These are phyloP conservation scores for Entamoeba invadens DNA, from an alignment of 208 protist genomes.

Conservation along the genomic window DNA sequence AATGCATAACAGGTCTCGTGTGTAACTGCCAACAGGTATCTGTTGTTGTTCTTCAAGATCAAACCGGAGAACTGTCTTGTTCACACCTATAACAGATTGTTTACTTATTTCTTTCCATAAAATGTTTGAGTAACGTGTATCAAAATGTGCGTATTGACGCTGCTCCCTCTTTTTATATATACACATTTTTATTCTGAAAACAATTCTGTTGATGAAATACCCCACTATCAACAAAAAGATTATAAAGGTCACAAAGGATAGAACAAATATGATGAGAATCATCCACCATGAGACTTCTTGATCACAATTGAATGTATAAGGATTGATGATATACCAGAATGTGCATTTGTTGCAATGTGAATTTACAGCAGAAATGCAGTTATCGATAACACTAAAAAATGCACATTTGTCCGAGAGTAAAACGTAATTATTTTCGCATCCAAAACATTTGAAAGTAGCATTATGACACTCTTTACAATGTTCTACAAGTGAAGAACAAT, in stretches of 20 bases:
- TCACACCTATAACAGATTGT: background rate
- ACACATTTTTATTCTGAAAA: too few species aligned
- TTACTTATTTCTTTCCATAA: too few species aligned
- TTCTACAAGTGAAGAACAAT: background rate
- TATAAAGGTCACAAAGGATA: too few species aligned
- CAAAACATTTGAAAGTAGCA: background rate
- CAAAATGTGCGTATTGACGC: too few species aligned
- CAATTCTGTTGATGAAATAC: too few species aligned
- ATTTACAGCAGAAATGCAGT: background rate
- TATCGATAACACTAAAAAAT: background rate
- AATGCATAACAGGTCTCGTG: background rate
- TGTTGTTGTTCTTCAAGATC: background rate
- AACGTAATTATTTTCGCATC: background rate
- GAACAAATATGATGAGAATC: too few species aligned
- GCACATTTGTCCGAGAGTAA: background rate
- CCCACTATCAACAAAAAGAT: too few species aligned
- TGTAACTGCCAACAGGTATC: background rate
- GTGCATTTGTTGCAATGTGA: background rate
- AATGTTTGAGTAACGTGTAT: too few species aligned
- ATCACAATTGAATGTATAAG: too few species aligned
- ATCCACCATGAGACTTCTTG: too few species aligned
- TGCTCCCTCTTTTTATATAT: too few species aligned
- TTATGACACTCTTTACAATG: background rate
- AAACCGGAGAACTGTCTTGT: background rate
- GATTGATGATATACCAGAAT: background rate